Conservation (phyloP, 116 monocot species). For the Cymodocea nodosa region DNA sequence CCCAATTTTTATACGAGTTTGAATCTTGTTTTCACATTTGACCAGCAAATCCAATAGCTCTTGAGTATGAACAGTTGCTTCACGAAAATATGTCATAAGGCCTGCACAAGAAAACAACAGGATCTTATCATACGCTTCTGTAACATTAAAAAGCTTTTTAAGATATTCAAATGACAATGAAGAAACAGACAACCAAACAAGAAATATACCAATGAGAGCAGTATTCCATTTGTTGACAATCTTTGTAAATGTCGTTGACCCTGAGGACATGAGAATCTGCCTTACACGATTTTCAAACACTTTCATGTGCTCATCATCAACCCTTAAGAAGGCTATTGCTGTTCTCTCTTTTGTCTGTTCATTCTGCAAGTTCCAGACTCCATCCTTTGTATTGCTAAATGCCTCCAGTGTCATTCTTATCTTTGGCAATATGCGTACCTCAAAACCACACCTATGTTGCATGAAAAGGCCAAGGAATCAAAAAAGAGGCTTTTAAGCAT, state of each 20-base stretch:
- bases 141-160: too few species aligned
- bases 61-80: slow-evolving; percentile 98
- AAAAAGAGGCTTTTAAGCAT: neutral
- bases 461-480: neutral
- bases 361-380: slow-evolving; percentile 98
- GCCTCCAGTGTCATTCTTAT: slow-evolving; percentile 96
- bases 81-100: slow-evolving; percentile 98
- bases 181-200: neutral
- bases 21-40: slow-evolving; percentile 98
- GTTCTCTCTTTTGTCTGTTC: slow-evolving; percentile 99
- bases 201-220: slow-evolving; percentile 67
- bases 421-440: slow-evolving; percentile 88
- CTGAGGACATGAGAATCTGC: slow-evolving; percentile 98
- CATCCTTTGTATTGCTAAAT: slow-evolving; percentile 96
- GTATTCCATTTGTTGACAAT: slow-evolving; percentile 97
- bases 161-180: too few species aligned
- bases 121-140: neutral
- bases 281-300: slow-evolving; percentile 98
- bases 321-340: slow-evolving; percentile 90
- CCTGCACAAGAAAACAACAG: slow-evolving; percentile 23
- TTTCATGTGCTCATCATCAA: slow-evolving; percentile 99
- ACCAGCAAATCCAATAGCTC: slow-evolving; percentile 94
- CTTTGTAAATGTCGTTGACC: slow-evolving; percentile 80
- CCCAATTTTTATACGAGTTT: slow-evolving; percentile 97
- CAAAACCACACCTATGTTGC: slow-evolving; percentile 84